Percentiles rank a stretch among this genome's conserved stretches.
Evolutionary conservation across 306 rosid genomes (phyloP).

Genomic region (Oxytropis ochrocephala): DNA sequence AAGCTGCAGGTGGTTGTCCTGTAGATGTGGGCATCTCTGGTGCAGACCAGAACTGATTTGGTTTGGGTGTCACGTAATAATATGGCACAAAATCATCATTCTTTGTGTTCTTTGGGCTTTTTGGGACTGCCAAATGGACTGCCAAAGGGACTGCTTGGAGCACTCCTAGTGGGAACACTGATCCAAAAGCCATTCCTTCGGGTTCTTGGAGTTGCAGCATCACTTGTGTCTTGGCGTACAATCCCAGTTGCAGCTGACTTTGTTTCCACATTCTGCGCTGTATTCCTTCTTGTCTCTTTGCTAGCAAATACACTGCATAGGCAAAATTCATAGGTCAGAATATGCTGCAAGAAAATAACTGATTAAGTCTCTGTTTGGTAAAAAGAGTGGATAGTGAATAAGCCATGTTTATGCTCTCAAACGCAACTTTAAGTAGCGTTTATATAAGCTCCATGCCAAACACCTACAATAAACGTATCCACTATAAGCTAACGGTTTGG

Average conservation of each 20-base stretch:
- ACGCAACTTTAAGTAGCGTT: too few species aligned
- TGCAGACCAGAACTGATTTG: constrained; percentile 73
- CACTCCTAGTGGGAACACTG: constrained; percentile 47
- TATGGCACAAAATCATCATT: constrained; percentile 41
- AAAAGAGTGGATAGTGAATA: too few species aligned
- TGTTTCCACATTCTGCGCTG: constrained; percentile 28
- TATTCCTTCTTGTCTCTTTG: constrained; percentile 26
- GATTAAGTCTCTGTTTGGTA: too few species aligned
- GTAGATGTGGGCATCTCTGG: constrained; percentile 51
- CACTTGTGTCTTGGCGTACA: constrained; percentile 21
- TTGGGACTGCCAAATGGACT: constrained; percentile 69
- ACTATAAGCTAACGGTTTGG: too few species aligned
- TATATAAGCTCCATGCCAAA: neutral
- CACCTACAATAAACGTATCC: neutral
- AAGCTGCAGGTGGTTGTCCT: constrained; percentile 39
- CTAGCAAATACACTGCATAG: constrained; percentile 44
- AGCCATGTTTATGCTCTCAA: too few species aligned
- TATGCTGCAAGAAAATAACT: neutral
- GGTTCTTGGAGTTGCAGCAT: neutral
- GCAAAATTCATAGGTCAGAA: neutral
- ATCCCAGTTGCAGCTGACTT: constrained; percentile 18
- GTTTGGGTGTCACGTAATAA: constrained; percentile 31
- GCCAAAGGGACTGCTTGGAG: constrained; percentile 54
- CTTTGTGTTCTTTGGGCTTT: constrained; percentile 42
- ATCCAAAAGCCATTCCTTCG: constrained; percentile 27